Percentiles rank a stretch among this genome's conserved stretches.
phyloP scores from a whole-genome alignment of 148 eudicot species.

The Camellia lanceoleosa region DNA sequence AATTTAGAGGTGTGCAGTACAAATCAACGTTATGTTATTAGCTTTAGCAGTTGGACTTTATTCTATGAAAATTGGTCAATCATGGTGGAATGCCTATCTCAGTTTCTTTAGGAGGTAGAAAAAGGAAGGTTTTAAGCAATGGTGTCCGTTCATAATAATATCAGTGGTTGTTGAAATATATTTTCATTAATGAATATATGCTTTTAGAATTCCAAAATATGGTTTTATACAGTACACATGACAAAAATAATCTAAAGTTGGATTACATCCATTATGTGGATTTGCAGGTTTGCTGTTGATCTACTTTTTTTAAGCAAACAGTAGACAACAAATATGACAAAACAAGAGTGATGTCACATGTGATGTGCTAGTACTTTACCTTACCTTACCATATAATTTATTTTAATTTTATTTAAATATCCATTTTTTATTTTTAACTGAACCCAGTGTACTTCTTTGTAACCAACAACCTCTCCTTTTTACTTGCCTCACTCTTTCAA shows the following conservation, averaged over 20 bases:
- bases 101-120: neutral
- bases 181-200: neutral
- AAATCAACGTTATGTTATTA: neutral
- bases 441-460: too few relatives aligned
- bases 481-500: neutral
- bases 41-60: neutral
- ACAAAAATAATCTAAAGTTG: neutral
- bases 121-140: neutral
- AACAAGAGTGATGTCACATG: too few relatives aligned
- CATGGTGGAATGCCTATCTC: neutral
- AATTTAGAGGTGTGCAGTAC: constrained; percentile 69
- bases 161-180: neutral
- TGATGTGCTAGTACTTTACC: too few relatives aligned
- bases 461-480: neutral
- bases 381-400: too few relatives aligned
- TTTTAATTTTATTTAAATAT: too few relatives aligned
- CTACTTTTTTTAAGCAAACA: too few relatives aligned
- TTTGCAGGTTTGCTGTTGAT: neutral
- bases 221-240: neutral
- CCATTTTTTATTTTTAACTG: too few relatives aligned
- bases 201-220: neutral
- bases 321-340: too few relatives aligned
- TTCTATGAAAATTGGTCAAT: neutral
- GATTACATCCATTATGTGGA: neutral
- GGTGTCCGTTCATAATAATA: neutral